Evolutionary conservation across 2,329 filamentous ascomycete species (phyloP), one percentile per base, ranked within the genome.

Genomic region (Sclerotiophoma versabilis): DNA sequence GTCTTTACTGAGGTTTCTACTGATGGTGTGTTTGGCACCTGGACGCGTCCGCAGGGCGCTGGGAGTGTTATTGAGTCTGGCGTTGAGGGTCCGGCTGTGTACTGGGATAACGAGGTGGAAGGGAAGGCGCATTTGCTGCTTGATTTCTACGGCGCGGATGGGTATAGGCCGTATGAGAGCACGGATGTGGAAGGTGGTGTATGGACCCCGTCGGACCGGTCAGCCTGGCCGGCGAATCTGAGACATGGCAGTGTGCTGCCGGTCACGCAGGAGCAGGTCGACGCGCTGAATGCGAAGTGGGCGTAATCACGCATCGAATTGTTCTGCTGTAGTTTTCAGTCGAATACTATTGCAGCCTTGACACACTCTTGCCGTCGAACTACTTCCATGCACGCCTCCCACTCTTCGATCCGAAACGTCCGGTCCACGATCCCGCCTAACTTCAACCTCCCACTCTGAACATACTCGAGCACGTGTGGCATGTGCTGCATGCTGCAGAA

Each of bases 341-440:
- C 87, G 65, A 89, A 90, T 39, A 86, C 83, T 72, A 91, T 90
- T 14, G 86, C 87, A 46, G 87, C 87, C 80, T 91, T 91, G 71
- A 91, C 89, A 54, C 87, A 87, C 47, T 78, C 84, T 80, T 90
- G 90, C 76, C 89, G 87, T 67, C 81, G 84, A 80, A 91, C 90
- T 52, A 84, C 82, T 72, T 90, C 84, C 61, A 91, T 77, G 57
- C 87, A 88, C 71, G 89, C 85, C 38, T 79, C 84, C 82, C 87
- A 91, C 70, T 91, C 82, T 69, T 91, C 87, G n/a, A 91, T 79
- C 76, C 82, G 87, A 78, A 87, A 91, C 5, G 81, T 84, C 79
- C 89, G 90, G 77, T 90, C 89, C 60, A 90, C 87, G 49, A 91
- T 89, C 4, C 88, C 87, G 46, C 82, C 77, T 44, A 89, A 82